phyloP scores from a whole-genome alignment of 2,329 filamentous ascomycete species.

The Nothophaeocryptopus gaeumannii region DNA sequence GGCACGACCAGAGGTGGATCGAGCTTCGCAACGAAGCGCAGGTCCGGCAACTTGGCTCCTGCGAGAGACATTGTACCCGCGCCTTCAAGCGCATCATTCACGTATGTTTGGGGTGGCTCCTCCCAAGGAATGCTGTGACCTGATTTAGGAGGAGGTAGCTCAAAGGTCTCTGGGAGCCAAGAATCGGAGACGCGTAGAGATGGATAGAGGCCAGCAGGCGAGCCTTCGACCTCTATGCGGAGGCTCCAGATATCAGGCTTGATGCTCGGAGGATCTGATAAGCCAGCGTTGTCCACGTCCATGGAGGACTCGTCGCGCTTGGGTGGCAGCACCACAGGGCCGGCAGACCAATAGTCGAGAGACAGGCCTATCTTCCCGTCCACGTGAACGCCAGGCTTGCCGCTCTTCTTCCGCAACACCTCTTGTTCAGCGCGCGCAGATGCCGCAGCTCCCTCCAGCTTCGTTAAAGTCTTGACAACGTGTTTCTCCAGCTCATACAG shows the following conservation, averaged over 20 bases:
- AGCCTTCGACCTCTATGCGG: conserved; percentile 61
- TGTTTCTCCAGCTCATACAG: conserved; percentile 70
- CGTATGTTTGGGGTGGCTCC: conserved; percentile 64
- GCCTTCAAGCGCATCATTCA: conserved; percentile 40
- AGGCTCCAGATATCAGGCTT: conserved; percentile 59
- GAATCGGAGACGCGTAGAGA: conserved; percentile 68
- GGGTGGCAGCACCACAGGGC: conserved; percentile 21
- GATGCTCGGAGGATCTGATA: background rate
- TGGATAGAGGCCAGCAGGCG: conserved; percentile 48
- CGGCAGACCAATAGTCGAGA: conserved; percentile 67
- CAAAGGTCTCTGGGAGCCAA: conserved; percentile 71
- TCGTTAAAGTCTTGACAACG: conserved; percentile 33
- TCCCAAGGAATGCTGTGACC: conserved; percentile 56
- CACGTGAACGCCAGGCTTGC: conserved; percentile 68
- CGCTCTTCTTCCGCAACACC: conserved; percentile 68
- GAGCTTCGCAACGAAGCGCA: conserved; percentile 71
- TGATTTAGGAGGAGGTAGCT: conserved; percentile 63
- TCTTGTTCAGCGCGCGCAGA: conserved; percentile 41
- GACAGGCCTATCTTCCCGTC: conserved; percentile 65
- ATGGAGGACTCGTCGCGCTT: conserved; percentile 38
- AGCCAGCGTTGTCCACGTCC: conserved; percentile 30
- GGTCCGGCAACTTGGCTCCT: conserved; percentile 59
- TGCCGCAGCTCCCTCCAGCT: conserved; percentile 46
- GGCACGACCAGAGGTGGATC: conserved; percentile 72
- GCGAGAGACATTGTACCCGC: conserved; percentile 54